Evolutionary conservation across 495 filamentous ascomycete genomes (phyloP).

Genomic region (Letharia lupina): DNA sequence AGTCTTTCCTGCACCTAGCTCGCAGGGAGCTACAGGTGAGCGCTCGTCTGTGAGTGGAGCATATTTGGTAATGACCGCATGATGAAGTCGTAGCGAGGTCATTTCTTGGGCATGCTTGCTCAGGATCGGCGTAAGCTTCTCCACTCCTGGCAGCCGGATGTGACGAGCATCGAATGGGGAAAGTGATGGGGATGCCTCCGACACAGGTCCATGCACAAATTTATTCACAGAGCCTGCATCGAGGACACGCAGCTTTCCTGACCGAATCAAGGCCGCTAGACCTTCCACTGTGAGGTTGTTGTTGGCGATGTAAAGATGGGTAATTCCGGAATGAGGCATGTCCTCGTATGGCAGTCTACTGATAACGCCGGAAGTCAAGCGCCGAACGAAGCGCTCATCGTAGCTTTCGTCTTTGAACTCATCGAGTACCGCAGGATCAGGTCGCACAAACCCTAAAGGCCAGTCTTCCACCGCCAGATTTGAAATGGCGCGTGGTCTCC

Average conservation of each 20-base stretch:
- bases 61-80: constrained; percentile 45
- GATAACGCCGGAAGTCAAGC: constrained; percentile 42
- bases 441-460: constrained; percentile 29
- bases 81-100: constrained; percentile 49
- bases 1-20: constrained; percentile 23
- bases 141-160: constrained; percentile 37
- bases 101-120: constrained; percentile 39
- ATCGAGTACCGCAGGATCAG: constrained; percentile 21
- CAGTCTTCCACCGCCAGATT: constrained; percentile 21
- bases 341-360: constrained; percentile 47
- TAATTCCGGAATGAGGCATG: constrained; percentile 45
- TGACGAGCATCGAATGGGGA: constrained; percentile 20
- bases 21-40: constrained; percentile 33
- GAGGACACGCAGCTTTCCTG: constrained; percentile 43
- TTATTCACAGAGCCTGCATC: constrained; percentile 43
- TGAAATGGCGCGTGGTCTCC: neutral
- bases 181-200: constrained; percentile 22
- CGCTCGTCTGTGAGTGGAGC: constrained; percentile 22
- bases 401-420: constrained; percentile 34
- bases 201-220: constrained; percentile 22
- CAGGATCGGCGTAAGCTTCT: constrained; percentile 47
- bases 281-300: constrained; percentile 53
- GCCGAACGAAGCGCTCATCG: constrained; percentile 41
- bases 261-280: constrained; percentile 43
- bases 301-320: constrained; percentile 51